Evolutionary conservation across 305 asterid species (phyloP), one percentile per base, ranked within the genome.

Genomic region (Solanum chacoense): DNA sequence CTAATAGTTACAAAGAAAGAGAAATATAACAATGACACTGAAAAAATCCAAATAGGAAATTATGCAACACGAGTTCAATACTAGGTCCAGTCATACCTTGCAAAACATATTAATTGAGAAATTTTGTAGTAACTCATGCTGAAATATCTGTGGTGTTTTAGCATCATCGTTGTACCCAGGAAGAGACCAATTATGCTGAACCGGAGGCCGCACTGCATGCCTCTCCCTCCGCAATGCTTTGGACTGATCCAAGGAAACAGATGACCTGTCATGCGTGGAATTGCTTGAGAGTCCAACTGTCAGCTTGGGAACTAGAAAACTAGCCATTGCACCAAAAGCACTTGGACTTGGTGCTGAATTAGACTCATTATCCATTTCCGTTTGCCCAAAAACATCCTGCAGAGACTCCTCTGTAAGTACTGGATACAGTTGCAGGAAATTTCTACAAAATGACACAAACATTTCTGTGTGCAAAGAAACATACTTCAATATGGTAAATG

Each of bases 251-350:
- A 76, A 40, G 45, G 98, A 91, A 90, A 81, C 93, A 86, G 96
- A 91, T 87, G 94, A 90, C 92, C 93, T 95, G 87, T 97, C 99
- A 87, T 92, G 94, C 36, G 97, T 91, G 81, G 95, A 93, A 73
- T 93, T 94, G 90, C 93, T 93, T 87, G 94, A 92, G 91, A 96
- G 92, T 89, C 99, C 99, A 76, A 90, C 97, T 34, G 95, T 88
- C 78, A 95, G 93, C 92, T 98, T 96, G 78, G 99, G 99, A 91
- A 94, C 98, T 87, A 97, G 98, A 91, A 96, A 97, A 94, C 90
- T 96, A 74, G 99, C 98, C 99, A 97, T 94, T 89, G 99, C 99
- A 90, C 98, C 95, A 94, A 96, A 97, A 88, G 99, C 94, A 92
- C 93, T 94, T 22, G 97, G 91, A 76, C 96, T 88, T 87, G 98